Evolutionary conservation across 805 yeast species (phyloP).

Genomic region (Ogataea ganodermae): DNA sequence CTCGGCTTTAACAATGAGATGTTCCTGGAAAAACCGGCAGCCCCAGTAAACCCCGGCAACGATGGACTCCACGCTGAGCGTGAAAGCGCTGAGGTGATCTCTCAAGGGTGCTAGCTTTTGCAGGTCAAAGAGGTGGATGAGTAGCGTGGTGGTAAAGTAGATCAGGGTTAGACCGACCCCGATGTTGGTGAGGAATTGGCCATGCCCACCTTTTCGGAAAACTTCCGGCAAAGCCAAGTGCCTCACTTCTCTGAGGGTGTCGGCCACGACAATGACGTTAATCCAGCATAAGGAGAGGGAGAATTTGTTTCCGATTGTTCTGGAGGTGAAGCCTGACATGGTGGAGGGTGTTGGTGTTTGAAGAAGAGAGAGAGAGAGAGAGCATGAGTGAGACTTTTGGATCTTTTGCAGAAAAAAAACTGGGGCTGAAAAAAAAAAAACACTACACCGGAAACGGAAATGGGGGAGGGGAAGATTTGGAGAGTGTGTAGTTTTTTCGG

Average conservation of each 20-base stretch:
- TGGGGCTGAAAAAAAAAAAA: too few relatives aligned
- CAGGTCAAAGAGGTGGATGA: slow-evolving; percentile 39
- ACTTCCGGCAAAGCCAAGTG: slow-evolving; percentile 46
- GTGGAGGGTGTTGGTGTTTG: neutral
- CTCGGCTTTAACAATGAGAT: slow-evolving; percentile 45
- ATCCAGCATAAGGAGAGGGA: slow-evolving; percentile 21
- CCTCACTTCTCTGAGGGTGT: slow-evolving; percentile 18
- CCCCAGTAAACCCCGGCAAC: slow-evolving; percentile 74
- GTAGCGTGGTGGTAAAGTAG: slow-evolving; percentile 41
- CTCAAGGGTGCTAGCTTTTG: slow-evolving; percentile 30
- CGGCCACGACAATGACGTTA: slow-evolving; percentile 13
- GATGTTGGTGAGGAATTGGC: slow-evolving; percentile 73
- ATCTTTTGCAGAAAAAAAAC: too few relatives aligned
- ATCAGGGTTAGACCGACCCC: slow-evolving; percentile 50
- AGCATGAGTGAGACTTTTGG: too few relatives aligned
- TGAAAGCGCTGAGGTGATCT: slow-evolving; percentile 51
- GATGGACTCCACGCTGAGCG: slow-evolving; percentile 58
- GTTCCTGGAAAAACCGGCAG: slow-evolving; percentile 51
- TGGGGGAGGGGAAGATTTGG: too few relatives aligned
- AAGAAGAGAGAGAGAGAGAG: neutral
- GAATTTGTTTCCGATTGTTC: slow-evolving; percentile 13
- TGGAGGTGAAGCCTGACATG: slow-evolving; percentile 8
- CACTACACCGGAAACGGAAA: too few relatives aligned
- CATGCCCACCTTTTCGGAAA: slow-evolving; percentile 60
- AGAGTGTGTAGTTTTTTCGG: too few relatives aligned